These are phyloP conservation scores for Phytopythium cucurbitacearum DNA, from an alignment of 352 stramenopile species.

Conservation along the genomic window DNA sequence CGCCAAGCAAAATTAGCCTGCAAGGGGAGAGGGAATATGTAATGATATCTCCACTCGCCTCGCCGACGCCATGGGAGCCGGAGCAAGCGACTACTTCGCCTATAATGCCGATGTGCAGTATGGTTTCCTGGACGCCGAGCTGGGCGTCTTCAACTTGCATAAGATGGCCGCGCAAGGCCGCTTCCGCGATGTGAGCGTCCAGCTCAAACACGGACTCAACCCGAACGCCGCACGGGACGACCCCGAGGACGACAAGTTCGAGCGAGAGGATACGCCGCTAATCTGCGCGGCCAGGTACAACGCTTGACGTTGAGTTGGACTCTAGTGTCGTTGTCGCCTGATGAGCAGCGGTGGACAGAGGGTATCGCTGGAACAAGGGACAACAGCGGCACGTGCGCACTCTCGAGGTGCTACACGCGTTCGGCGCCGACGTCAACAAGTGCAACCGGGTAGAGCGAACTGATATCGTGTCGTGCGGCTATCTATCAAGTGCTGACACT, in stretches of 20 bases:
- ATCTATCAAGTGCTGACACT: neutral
- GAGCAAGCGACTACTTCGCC: constrained; percentile 51
- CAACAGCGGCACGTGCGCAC: constrained; percentile 48
- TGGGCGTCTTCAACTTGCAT: constrained; percentile 47
- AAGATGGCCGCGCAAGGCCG: constrained; percentile 38
- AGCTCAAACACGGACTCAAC: constrained; percentile 55
- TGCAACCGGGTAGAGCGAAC: constrained; percentile 28
- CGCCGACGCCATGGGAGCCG: constrained; percentile 31
- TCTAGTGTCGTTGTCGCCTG: neutral
- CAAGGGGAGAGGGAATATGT: no score
- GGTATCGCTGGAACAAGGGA: constrained; percentile 35
- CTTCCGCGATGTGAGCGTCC: constrained; percentile 33
- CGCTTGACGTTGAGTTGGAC: neutral
- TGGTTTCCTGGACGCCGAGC: constrained; percentile 49
- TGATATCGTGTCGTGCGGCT: neutral
- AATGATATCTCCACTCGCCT: no score
- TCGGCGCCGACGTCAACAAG: constrained; percentile 52
- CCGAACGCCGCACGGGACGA: constrained; percentile 36
- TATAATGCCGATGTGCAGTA: constrained; percentile 52
- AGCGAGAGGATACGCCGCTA: constrained; percentile 46
- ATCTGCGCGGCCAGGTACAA: constrained; percentile 50
- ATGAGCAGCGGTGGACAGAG: constrained; percentile 17
- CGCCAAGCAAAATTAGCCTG: no score
- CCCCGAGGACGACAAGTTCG: constrained; percentile 38
- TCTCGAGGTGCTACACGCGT: constrained; percentile 43